Evolutionary conservation across 495 filamentous ascomycete genomes (phyloP).

Genomic region (Hypoxylon fuscum): DNA sequence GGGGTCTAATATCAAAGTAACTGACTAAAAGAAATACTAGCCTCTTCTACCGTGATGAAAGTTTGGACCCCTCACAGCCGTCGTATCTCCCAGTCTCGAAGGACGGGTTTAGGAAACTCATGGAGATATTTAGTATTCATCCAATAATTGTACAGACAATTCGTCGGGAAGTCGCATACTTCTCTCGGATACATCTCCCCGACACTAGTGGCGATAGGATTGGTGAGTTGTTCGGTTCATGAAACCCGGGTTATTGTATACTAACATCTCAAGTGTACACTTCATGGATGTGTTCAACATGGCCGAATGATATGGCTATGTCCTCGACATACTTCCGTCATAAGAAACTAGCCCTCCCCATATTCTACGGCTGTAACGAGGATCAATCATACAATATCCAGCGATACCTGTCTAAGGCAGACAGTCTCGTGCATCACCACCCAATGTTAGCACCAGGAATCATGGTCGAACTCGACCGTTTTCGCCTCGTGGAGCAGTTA

Average conservation of each 20-base stretch:
- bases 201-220: background rate
- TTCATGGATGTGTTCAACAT: constrained; percentile 14
- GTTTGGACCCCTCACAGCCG: background rate
- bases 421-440: background rate
- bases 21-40: background rate
- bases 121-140: constrained; percentile 17
- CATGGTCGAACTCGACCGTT: constrained; percentile 23
- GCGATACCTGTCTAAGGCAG: background rate
- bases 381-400: constrained; percentile 8
- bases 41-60: constrained; percentile 14
- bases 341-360: constrained; percentile 9
- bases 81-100: constrained; percentile 17
- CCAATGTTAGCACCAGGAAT: constrained; percentile 21
- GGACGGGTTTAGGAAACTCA: background rate
- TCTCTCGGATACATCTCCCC: constrained; percentile 4
- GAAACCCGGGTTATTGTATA: background rate
- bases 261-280: constrained; percentile 15
- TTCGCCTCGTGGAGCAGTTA: background rate
- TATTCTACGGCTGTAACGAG: constrained; percentile 29
- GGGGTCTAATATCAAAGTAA: background rate
- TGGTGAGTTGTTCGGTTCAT: background rate
- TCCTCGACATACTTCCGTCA: constrained; percentile 23
- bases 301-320: constrained; percentile 15
- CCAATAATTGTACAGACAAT: constrained; percentile 20
- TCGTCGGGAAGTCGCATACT: constrained; percentile 4